Evolutionary conservation across 1,284 basidiomycete species (phyloP).

Genomic region (Trichosporon ovoides): DNA sequence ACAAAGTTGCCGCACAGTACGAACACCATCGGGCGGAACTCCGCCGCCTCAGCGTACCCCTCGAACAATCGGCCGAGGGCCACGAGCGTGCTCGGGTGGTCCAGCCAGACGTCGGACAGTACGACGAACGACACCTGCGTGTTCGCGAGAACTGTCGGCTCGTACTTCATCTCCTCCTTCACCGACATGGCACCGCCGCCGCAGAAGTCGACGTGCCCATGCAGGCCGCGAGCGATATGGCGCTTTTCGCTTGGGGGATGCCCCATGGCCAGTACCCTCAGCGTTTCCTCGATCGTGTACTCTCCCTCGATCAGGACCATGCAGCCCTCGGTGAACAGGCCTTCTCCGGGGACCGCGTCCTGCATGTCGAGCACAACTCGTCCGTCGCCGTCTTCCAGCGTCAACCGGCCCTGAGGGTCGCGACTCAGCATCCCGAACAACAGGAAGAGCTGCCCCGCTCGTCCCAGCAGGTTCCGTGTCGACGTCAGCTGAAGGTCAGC

Average conservation of each 20-base stretch:
- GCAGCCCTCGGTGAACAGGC: constrained; percentile 92
- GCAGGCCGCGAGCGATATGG: constrained; percentile 73
- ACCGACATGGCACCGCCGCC: constrained; percentile 85
- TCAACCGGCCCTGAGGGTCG: constrained; percentile 81
- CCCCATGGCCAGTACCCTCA: constrained; percentile 88
- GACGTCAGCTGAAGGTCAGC: constrained; percentile 68
- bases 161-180: constrained; percentile 73
- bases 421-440: constrained; percentile 89
- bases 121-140: constrained; percentile 82
- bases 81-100: constrained; percentile 73
- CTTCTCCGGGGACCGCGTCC: constrained; percentile 88
- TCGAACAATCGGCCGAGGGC: constrained; percentile 82
- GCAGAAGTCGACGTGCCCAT: constrained; percentile 90
- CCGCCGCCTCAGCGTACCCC: constrained; percentile 77
- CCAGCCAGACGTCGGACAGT: constrained; percentile 73
- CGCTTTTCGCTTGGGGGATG: constrained; percentile 93
- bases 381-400: constrained; percentile 91
- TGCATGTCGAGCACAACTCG: constrained; percentile 82
- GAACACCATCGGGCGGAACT: constrained; percentile 77
- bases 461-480: constrained; percentile 90
- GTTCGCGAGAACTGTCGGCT: constrained; percentile 43
- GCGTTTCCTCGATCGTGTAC: constrained; percentile 83
- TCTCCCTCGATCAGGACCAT: constrained; percentile 94
- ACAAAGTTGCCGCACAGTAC: constrained; percentile 95
- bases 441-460: constrained; percentile 83